These are phyloP conservation scores for Penicillium expansum DNA, from an alignment of 2,329 filamentous ascomycete genomes.

Conservation along the genomic window DNA sequence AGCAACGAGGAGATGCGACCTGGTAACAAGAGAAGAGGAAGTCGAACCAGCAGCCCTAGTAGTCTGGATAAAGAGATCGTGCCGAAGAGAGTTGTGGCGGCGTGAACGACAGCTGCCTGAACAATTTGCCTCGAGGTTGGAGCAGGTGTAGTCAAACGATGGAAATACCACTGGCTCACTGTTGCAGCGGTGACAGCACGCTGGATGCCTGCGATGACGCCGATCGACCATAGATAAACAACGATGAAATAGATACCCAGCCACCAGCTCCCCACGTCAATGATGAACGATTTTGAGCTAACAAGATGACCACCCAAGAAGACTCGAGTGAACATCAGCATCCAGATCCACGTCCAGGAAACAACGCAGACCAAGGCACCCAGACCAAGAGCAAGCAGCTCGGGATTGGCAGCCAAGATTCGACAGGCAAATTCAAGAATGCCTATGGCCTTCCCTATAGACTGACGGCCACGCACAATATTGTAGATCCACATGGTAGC, in stretches of 20 bases:
- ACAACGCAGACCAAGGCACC: slow-evolving; percentile 72
- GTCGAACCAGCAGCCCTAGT: slow-evolving; percentile 72
- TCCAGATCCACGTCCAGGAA: slow-evolving; percentile 91
- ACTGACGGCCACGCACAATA: slow-evolving; percentile 74
- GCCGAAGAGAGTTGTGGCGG: slow-evolving; percentile 81
- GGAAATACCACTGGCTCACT: slow-evolving; percentile 98
- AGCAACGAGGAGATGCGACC: slow-evolving; percentile 67
- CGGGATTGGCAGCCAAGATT: slow-evolving; percentile 80
- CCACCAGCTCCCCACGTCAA: slow-evolving; percentile 90
- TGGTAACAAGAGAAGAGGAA: slow-evolving; percentile 82
- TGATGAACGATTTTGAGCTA: slow-evolving; percentile 64
- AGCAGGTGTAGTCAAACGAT: slow-evolving; percentile 76
- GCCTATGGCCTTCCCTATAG: slow-evolving; percentile 76
- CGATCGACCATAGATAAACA: slow-evolving; percentile 93
- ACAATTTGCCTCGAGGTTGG: slow-evolving; percentile 79
- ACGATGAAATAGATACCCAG: slow-evolving; percentile 87
- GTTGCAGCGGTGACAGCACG: slow-evolving; percentile 89
- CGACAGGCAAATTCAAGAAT: slow-evolving; percentile 91
- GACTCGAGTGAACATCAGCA: slow-evolving; percentile 92
- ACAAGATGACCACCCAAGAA: slow-evolving; percentile 89
- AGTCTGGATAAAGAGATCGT: slow-evolving; percentile 87
- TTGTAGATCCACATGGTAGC: slow-evolving; percentile 80
- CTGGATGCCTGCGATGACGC: slow-evolving; percentile 82
- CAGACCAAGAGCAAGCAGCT: slow-evolving; percentile 79
- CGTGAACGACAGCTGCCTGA: slow-evolving; percentile 75